Conservation (phyloP, 192 early-diverging fungal species). For the Kappamyces sp. region DNA sequence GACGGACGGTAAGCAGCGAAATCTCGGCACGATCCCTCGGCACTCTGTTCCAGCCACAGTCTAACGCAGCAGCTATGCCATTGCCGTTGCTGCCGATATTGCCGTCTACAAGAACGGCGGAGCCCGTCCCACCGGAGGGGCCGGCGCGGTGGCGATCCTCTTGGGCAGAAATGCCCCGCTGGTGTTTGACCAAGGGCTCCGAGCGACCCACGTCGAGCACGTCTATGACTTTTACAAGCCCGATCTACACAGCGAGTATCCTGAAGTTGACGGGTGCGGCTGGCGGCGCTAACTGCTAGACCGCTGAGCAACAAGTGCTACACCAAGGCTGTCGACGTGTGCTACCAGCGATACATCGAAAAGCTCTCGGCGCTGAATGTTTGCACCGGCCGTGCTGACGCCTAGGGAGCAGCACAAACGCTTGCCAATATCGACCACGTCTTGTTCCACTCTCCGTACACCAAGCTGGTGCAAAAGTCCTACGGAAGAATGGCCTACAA, state of each 20-base stretch:
- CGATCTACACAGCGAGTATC: slow-evolving; percentile 93
- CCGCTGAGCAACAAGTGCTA: slow-evolving; percentile 90
- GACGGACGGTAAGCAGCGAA: slow-evolving; percentile 71
- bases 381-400: slow-evolving; percentile 21
- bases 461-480: slow-evolving; percentile 94
- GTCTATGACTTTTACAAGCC: slow-evolving; percentile 99
- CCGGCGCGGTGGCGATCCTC: slow-evolving; percentile 84
- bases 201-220: slow-evolving; percentile 92
- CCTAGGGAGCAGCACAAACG: slow-evolving; percentile 30
- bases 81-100: slow-evolving; percentile 92
- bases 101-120: slow-evolving; percentile 89
- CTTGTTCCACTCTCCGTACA: slow-evolving; percentile 96
- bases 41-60: no score
- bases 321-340: slow-evolving; percentile 80
- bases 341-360: slow-evolving; percentile 78
- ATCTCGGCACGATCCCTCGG: no score
- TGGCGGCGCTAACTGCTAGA: no score
- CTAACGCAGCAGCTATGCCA: slow-evolving; percentile 30
- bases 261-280: slow-evolving; percentile 79
- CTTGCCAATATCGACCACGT: slow-evolving; percentile 68
- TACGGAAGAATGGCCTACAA: slow-evolving; percentile 87
- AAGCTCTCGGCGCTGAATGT: slow-evolving; percentile 41
- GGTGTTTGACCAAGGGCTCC: slow-evolving; percentile 83
- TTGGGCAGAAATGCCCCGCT: slow-evolving; percentile 90
- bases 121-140: slow-evolving; percentile 92